phyloP scores from a whole-genome alignment of 2,329 filamentous ascomycete genomes.

The Domatiomyces catenatus region DNA sequence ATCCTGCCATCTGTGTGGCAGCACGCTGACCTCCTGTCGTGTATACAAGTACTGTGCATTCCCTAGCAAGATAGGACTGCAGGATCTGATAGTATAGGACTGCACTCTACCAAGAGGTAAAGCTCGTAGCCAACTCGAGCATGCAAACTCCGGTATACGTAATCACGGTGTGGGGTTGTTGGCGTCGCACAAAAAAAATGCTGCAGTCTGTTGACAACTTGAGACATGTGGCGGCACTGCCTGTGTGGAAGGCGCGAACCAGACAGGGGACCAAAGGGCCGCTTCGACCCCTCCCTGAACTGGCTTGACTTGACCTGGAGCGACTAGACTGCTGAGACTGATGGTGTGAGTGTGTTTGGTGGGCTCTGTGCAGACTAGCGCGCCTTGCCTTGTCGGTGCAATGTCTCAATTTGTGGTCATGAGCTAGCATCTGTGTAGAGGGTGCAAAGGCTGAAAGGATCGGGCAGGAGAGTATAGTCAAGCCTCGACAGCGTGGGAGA shows the following conservation, averaged over 20 bases:
- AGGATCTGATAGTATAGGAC: too few species aligned
- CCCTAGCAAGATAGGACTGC: too few species aligned
- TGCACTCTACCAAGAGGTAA: background rate
- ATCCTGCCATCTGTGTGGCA: too few species aligned
- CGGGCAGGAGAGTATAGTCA: background rate
- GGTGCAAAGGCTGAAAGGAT: background rate
- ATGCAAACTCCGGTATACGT: background rate
- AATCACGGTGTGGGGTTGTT: background rate
- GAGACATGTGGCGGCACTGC: background rate
- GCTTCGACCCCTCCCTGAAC: background rate
- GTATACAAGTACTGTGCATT: too few species aligned
- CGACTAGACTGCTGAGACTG: background rate
- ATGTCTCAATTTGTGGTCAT: background rate
- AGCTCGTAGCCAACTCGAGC: background rate
- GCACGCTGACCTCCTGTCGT: too few species aligned
- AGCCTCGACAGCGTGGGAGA: background rate
- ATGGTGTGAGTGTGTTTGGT: too few species aligned
- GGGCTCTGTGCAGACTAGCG: background rate
- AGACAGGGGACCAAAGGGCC: background rate
- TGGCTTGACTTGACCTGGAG: background rate
- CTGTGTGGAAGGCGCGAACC: background rate
- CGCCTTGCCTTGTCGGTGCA: background rate
- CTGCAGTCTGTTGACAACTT: background rate
- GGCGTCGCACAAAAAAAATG: background rate
- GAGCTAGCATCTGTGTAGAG: background rate